Evolutionary conservation across 2,329 filamentous ascomycete genomes (phyloP), one percentile per base, ranked within the genome.

Genomic region (Podosphaera fusca): DNA sequence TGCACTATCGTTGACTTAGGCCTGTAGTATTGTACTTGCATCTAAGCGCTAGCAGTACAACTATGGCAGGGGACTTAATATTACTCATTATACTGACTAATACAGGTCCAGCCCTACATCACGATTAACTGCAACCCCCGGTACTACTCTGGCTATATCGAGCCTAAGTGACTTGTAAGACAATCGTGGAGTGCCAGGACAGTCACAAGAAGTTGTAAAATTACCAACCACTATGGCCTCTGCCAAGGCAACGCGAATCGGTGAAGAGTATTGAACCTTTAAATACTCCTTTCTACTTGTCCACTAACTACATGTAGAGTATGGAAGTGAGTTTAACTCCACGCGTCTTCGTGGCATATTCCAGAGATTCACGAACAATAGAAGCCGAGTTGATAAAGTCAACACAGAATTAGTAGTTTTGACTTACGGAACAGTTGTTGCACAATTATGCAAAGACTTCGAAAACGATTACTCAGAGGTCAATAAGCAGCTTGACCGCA

Each of bases 401-500:
- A 95, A 95, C 71, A 87, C 92, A 62, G 92, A 98, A 74, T 79
- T 98, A 60, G 90, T 98, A 56, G 95, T 89, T 51, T 78, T 98
- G 65, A 98, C 92, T 36, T 98, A 98, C 70, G 92, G 92, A 67
- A 96, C 92, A 31, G 94, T 98, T 61, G 92, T 98, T 58, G 86
- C 88, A 58, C 90, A 96, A 70, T 76, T 98, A 62, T 96, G 90
- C 74, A 90, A 90, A 70, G 92, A 98, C 73, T 95, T 90, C 69
- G 88, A 95, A 64, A 82, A 80, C 65, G 87, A 96, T 72, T 98
- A 98, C 68, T 75, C 80, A 55, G 88, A 96, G 69, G 90, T 98
- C 68, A 98, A 98, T 73, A 88, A 90, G 70, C 92, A 98, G 70
- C 78, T 98, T 50, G 92, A 98, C 68, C 94, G 90, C 72, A 98